Evolutionary conservation across 768 basidiomycete genomes (phyloP), one percentile per base, ranked within the genome.

Genomic region (Austroboletus festivus): DNA sequence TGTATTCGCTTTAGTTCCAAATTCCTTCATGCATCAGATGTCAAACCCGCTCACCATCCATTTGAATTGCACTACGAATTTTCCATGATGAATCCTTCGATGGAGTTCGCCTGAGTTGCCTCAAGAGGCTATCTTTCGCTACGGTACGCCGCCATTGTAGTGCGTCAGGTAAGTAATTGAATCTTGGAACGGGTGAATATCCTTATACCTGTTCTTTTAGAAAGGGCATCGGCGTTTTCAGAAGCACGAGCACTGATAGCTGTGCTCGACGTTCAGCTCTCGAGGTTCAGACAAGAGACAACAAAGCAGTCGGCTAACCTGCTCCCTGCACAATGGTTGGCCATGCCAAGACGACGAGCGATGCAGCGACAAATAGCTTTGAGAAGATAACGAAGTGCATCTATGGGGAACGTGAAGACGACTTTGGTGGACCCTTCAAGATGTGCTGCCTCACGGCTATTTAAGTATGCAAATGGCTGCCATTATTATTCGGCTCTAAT

Each of bases 371-470:
- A 4, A 52, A 37, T n/a, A 47, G 7, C 3, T 10, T 37, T 18
- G 48, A 20, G 20, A 47, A n/a, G 16, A 33, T 13, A 18, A 31
- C 24, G 38, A 48, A 18, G 23, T 20, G 46, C 58, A 60, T 60
- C 28, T 28, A 6, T 28, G 7, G 37, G 41, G 20, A 10, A 30
- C 24, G 30, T 44, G 26, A 39, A 42, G 21, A n/a, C 13, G 20
- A 31, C 13, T 11, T 7, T 38, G 4, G n/a, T n/a, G n/a, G n/a
- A n/a, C n/a, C n/a, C n/a, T n/a, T n/a, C n/a, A n/a, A n/a, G n/a
- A n/a, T 15, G 19, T 2, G 1, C 34, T 37, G 40, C 44, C 39
- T 38, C 35, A 31, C 20, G n/a, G n/a, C n/a, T n/a, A 41, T 16
- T 48, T 41, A 31, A 30, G 42, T 42, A 37, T 37, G 16, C 16